These are phyloP conservation scores for Microdochium bolleyi DNA, from an alignment of 2,329 filamentous ascomycete genomes.

Conservation along the genomic window DNA sequence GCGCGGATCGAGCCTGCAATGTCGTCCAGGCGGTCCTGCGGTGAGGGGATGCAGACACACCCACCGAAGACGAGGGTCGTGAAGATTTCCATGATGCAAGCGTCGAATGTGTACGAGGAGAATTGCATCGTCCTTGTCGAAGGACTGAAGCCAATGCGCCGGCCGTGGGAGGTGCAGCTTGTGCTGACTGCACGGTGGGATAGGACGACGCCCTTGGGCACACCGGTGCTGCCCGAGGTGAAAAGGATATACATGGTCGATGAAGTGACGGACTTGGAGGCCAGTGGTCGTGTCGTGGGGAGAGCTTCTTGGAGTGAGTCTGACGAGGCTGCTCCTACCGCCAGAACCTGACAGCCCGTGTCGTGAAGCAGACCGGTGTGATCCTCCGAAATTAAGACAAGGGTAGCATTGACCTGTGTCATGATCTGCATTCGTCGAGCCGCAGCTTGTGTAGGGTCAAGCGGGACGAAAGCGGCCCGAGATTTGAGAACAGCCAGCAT, in stretches of 20 bases:
- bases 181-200: background rate
- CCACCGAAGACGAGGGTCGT: conserved; percentile 30
- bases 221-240: background rate
- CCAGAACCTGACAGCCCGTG: conserved; percentile 21
- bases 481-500: conserved; percentile 26
- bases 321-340: conserved; percentile 24
- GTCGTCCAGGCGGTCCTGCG: conserved; percentile 33
- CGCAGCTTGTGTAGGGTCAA: conserved; percentile 26
- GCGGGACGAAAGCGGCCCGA: conserved; percentile 20
- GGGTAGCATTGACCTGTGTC: conserved; percentile 13
- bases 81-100: conserved; percentile 28
- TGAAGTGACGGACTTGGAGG: background rate
- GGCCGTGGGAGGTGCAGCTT: background rate
- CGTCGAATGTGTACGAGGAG: conserved; percentile 34
- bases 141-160: background rate
- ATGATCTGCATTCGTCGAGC: conserved; percentile 25
- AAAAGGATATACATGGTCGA: conserved; percentile 8
- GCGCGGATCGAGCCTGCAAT: conserved; percentile 25
- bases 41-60: conserved; percentile 36
- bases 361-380: conserved; percentile 16
- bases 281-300: background rate
- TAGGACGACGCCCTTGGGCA: background rate
- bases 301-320: conserved; percentile 7
- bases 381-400: conserved; percentile 22
- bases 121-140: conserved; percentile 25